phyloP scores from a whole-genome alignment of 352 stramenopile genomes.

The Phytophthora cajani region DNA sequence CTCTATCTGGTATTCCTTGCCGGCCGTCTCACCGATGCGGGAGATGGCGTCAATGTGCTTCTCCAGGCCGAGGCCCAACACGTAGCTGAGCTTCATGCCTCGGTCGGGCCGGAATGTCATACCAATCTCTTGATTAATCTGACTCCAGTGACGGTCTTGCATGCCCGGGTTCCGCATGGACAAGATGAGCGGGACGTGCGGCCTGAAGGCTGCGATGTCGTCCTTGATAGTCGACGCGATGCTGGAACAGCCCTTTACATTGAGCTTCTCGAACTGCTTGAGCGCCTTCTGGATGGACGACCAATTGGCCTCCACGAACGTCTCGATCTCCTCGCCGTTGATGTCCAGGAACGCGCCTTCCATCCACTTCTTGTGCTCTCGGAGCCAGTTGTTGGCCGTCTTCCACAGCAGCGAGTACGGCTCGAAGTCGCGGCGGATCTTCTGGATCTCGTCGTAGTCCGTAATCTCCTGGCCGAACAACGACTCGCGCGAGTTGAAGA shows the following conservation, averaged over 20 bases:
- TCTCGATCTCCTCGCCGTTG: conserved; percentile 93
- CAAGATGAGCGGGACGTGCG: conserved; percentile 90
- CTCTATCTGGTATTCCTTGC: conserved; percentile 96
- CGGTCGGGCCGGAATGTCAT: conserved; percentile 88
- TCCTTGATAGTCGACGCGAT: conserved; percentile 91
- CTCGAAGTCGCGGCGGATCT: conserved; percentile 93
- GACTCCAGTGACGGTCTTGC: conserved; percentile 93
- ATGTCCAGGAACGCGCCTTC: conserved; percentile 90
- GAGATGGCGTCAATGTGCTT: conserved; percentile 90
- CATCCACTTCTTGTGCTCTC: conserved; percentile 94
- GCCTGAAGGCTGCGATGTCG: conserved; percentile 90
- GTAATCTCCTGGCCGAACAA: conserved; percentile 90
- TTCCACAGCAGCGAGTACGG: conserved; percentile 96
- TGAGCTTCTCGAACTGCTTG: conserved; percentile 95
- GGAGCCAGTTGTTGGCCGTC: conserved; percentile 90
- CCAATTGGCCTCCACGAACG: conserved; percentile 87
- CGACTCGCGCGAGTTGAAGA: conserved; percentile 93
- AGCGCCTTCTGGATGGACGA: conserved; percentile 87
- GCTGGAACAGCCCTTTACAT: conserved; percentile 83
- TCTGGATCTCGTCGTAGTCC: conserved; percentile 91
- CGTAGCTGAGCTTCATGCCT: conserved; percentile 82
- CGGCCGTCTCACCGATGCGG: conserved; percentile 92
- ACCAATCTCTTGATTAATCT: conserved; percentile 89
- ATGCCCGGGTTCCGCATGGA: conserved; percentile 93
- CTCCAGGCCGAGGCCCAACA: conserved; percentile 86